Base-by-base conservation (phyloP, 352 stramenopile species). In the Elongisporangium undulatum region DNA sequence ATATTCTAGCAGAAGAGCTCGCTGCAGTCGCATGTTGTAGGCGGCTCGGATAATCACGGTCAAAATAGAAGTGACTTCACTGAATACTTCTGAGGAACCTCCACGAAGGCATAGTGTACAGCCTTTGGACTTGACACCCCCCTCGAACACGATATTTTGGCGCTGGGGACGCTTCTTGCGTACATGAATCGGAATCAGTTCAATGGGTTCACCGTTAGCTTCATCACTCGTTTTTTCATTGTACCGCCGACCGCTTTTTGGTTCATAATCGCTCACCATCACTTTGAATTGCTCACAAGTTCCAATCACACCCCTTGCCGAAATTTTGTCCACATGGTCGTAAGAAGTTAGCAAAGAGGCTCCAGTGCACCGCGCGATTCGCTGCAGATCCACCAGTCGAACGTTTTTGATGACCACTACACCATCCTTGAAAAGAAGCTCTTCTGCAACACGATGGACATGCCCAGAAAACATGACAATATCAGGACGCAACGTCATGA, bases 271-370 rank as follows among this genome's bases (percentile, higher is more conserved):
- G 39, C 80, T 92, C 7, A 90, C 59, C 77, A 92, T 79, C 8
- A 95, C 86, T 53, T 92, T 92, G 41, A 94, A 94, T n/a, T 76
- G 79, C 20, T 82, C 81, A 56, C 87, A 95, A 22, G 74, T 88
- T 22, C 87, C 87, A 26, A 95, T 84, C 7, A 95, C 76, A 0
- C 71, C 65, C 56, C 89, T 73, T 56, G 82, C 78, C 3, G 79
- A 85, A 59, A 95, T 92, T 69, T 95, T 95, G 71, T 95, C 87
- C 20, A 95, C 85, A 26, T 95, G 83, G 58, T 95, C 87, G 61
- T 91, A 92, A 7, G 85, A 92, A 34, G 85, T 90, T 10, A 95
- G 63, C 34, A 95, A 53, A 4, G 85, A 93, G 3, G 85, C 81
- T 4, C 83, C 81, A 4, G 87, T 93, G 34, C 77, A 87, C 16